Evolutionary conservation across 2,329 filamentous ascomycete species (phyloP).

Genomic region (Daldinia sp.): DNA sequence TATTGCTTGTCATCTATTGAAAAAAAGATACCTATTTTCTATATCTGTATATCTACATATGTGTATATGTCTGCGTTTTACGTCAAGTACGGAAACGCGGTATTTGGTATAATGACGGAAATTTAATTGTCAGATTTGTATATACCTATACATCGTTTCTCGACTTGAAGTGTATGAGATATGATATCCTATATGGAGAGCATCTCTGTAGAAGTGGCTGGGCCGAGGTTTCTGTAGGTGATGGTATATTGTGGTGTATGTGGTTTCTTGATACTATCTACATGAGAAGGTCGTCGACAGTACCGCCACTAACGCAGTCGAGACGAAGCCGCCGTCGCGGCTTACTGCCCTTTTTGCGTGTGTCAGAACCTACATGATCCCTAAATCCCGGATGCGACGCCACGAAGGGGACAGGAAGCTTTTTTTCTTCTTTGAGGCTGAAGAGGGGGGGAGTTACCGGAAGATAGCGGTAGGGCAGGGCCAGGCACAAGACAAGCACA

Average conservation of each 20-base stretch:
- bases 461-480: conserved; percentile 9
- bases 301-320: not conserved
- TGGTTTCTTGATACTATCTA: not conserved
- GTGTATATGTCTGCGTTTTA: not conserved
- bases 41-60: not conserved
- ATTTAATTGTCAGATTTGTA: conserved; percentile 2
- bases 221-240: not conserved
- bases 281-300: not conserved
- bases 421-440: not conserved
- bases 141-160: too few species aligned
- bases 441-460: not conserved
- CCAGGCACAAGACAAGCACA: not conserved
- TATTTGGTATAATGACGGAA: conserved; percentile 1
- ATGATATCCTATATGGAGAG: not conserved
- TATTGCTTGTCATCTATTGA: conserved; percentile 6
- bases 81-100: not conserved
- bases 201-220: not conserved
- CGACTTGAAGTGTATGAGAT: not conserved
- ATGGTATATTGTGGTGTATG: not conserved
- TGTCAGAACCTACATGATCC: conserved; percentile 7
- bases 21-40: conserved; percentile 14
- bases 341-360: not conserved
- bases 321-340: not conserved
- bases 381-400: conserved; percentile 5
- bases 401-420: not conserved